A percentile compares a stretch with the other conserved stretches of the same genome.
phyloP scores from a whole-genome alignment of 2,329 filamentous ascomycete genomes.

The Paecilomyces dactylethromorphus region DNA sequence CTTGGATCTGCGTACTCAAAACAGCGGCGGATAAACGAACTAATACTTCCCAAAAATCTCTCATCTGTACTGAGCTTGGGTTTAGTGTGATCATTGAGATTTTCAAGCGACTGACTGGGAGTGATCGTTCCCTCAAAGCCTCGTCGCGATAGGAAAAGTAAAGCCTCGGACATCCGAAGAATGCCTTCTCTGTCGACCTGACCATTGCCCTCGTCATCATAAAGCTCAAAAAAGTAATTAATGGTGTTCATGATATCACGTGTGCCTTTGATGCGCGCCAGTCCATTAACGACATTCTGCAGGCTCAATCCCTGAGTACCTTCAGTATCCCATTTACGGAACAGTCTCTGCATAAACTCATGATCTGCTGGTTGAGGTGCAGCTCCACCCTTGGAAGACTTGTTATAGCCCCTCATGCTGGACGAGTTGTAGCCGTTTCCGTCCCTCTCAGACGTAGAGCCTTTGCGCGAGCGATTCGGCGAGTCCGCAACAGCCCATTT shows the following conservation, averaged over 20 bases:
- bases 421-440: background rate
- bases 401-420: background rate
- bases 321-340: conserved; percentile 80
- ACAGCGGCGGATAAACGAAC: conserved; percentile 89
- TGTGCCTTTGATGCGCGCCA: conserved; percentile 86
- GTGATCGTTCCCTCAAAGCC: conserved; percentile 72
- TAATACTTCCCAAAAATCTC: conserved; percentile 84
- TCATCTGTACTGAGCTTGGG: conserved; percentile 64
- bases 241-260: conserved; percentile 97
- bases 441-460: conserved; percentile 40
- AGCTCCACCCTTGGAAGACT: background rate
- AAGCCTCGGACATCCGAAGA: conserved; percentile 83
- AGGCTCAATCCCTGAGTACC: conserved; percentile 71
- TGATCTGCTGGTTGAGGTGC: conserved; percentile 74
- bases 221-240: conserved; percentile 95
- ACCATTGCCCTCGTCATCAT: conserved; percentile 87
- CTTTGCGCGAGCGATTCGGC: conserved; percentile 54
- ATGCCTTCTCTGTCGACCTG: conserved; percentile 94
- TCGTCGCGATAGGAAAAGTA: conserved; percentile 84
- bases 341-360: conserved; percentile 85
- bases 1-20: conserved; percentile 98
- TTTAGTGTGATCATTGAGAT: conserved; percentile 39
- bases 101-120: conserved; percentile 54
- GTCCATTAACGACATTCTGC: conserved; percentile 84
- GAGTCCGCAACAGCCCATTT: conserved; percentile 92